Evolutionary conservation across 2,329 filamentous ascomycete genomes (phyloP).

Genomic region (Parafenestella ontariensis): DNA sequence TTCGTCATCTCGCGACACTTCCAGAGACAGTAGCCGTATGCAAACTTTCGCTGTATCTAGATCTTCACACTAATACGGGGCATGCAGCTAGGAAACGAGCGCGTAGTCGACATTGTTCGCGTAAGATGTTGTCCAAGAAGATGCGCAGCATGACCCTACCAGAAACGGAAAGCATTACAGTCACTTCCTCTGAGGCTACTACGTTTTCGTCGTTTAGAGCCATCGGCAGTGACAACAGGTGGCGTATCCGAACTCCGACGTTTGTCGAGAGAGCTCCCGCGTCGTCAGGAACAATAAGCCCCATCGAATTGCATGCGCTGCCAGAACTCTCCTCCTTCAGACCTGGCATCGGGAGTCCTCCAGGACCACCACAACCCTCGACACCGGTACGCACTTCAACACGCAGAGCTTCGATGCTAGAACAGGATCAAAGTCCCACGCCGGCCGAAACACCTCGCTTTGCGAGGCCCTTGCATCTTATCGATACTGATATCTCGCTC

Average conservation of each 20-base stretch:
- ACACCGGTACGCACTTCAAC: constrained; percentile 2
- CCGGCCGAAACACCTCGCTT: constrained; percentile 28
- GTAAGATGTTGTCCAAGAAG: constrained; percentile 15
- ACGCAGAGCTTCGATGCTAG: constrained; percentile 7
- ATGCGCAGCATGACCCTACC: constrained; percentile 12
- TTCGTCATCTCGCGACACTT: background rate
- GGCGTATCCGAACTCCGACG: background rate
- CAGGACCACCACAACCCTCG: background rate
- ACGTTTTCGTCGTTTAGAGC: background rate
- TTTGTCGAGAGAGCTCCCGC: constrained; percentile 15
- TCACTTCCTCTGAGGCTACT: background rate
- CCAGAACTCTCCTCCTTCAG: constrained; percentile 23
- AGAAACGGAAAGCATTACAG: background rate
- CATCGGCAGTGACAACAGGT: constrained; percentile 12
- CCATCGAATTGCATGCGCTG: background rate
- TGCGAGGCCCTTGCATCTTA: constrained; percentile 35
- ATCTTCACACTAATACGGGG: background rate
- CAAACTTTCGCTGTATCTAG: background rate
- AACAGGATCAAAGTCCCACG: background rate
- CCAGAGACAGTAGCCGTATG: constrained; percentile 8
- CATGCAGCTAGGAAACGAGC: constrained; percentile 18
- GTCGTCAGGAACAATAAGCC: background rate
- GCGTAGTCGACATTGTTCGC: constrained; percentile 1
- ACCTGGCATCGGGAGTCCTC: constrained; percentile 3
- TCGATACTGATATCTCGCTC: constrained; percentile 35